A percentile compares a stretch with the other conserved stretches of the same genome.
These are phyloP conservation scores for Neurospora crassa DNA, from an alignment of 2,329 filamentous ascomycete genomes.

Conservation along the genomic window DNA sequence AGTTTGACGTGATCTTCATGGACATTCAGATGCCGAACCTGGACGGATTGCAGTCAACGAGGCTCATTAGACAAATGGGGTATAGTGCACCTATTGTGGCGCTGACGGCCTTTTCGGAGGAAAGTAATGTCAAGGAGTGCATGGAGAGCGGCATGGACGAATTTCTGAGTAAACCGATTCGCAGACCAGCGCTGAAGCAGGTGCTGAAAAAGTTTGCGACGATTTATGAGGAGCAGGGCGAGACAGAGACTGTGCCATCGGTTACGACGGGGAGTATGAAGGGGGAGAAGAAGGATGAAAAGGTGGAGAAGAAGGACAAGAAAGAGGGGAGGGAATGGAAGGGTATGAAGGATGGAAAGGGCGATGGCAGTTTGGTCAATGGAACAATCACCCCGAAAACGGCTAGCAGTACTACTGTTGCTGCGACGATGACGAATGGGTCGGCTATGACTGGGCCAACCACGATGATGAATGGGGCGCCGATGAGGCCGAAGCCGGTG, in stretches of 20 bases:
- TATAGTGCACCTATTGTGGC: constrained; percentile 86
- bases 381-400: neutral
- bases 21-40: constrained; percentile 94
- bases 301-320: neutral
- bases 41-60: constrained; percentile 78
- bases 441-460: neutral
- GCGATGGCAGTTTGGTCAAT: neutral
- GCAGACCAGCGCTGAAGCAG: constrained; percentile 75
- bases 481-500: neutral
- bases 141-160: constrained; percentile 89
- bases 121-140: constrained; percentile 78
- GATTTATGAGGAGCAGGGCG: constrained; percentile 59
- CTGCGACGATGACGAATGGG: neutral
- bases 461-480: neutral
- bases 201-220: constrained; percentile 78
- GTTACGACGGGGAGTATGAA: neutral
- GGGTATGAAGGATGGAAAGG: neutral
- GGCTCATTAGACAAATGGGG: constrained; percentile 75
- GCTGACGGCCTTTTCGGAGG: constrained; percentile 81
- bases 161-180: constrained; percentile 69
- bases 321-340: neutral
- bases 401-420: neutral
- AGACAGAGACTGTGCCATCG: constrained; percentile 27
- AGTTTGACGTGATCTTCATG: constrained; percentile 90
- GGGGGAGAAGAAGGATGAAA: neutral